These are phyloP conservation scores for Lolium multiflorum DNA, from an alignment of 176 grass and related monocot genomes.

Conservation along the genomic window DNA sequence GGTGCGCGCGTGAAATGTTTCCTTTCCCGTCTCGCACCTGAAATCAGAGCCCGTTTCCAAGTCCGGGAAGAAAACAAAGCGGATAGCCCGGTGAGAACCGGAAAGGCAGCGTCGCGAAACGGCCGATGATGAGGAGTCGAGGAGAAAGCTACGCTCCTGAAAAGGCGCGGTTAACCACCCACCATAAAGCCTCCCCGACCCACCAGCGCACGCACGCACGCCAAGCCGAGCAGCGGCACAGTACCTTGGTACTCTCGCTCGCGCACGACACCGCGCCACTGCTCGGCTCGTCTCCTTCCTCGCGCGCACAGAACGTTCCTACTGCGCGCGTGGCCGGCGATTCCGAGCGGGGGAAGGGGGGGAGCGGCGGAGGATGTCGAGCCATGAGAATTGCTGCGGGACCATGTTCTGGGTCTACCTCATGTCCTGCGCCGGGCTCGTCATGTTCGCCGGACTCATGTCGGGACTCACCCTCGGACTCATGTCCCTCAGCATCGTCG, in stretches of 20 bases:
- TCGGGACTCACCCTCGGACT: constrained; percentile 96
- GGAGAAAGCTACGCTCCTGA: not conserved
- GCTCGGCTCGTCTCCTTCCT: not conserved
- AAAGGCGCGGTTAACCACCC: constrained; percentile 1
- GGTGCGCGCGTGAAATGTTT: too few relatives aligned
- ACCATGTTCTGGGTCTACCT: constrained; percentile 85
- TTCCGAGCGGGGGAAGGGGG: not conserved
- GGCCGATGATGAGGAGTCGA: not conserved
- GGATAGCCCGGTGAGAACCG: not conserved
- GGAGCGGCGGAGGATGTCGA: constrained; percentile 32
- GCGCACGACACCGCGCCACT: not conserved
- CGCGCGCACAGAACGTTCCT: not conserved
- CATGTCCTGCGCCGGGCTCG: constrained; percentile 54
- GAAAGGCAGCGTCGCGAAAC: not conserved
- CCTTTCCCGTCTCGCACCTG: too few relatives aligned
- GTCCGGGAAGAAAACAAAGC: not conserved
- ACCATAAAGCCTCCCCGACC: not conserved
- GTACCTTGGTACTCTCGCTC: too few relatives aligned
- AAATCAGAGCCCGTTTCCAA: not conserved
- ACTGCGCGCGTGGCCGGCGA: not conserved
- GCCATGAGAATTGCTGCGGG: constrained; percentile 72
- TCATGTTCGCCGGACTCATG: constrained; percentile 94
- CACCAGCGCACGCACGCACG: not conserved
- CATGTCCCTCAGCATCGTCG: constrained; percentile 98
- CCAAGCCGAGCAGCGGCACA: not conserved